Evolutionary conservation across 495 filamentous ascomycete species (phyloP).

Genomic region (Penicillium simplicissimum): DNA sequence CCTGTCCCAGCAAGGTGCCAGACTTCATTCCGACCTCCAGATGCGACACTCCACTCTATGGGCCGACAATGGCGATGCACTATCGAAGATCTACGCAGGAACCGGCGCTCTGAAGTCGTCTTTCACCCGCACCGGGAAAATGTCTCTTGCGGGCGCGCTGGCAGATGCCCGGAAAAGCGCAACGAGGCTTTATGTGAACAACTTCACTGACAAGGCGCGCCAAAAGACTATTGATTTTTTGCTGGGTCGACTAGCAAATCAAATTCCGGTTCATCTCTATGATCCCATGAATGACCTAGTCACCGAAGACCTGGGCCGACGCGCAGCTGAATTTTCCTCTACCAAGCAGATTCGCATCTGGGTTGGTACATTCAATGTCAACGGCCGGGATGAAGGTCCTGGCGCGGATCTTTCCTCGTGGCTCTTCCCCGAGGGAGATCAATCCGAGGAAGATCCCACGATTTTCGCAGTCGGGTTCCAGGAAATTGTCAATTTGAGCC

Average conservation of each 20-base stretch:
- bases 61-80: conserved; percentile 97
- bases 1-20: conserved; percentile 64
- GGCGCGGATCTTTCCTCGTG: conserved; percentile 80
- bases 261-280: conserved; percentile 79
- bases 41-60: conserved; percentile 86
- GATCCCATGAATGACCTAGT: conserved; percentile 95
- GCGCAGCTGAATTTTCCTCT: conserved; percentile 54
- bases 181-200: conserved; percentile 92
- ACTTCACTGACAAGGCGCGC: conserved; percentile 88
- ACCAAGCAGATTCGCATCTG: conserved; percentile 61
- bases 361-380: conserved; percentile 93
- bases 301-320: conserved; percentile 68
- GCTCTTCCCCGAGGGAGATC: conserved; percentile 65
- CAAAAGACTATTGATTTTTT: conserved; percentile 95
- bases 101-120: conserved; percentile 95
- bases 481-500: conserved; percentile 94
- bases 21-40: conserved; percentile 76
- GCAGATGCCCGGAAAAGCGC: conserved; percentile 94
- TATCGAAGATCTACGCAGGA: conserved; percentile 95
- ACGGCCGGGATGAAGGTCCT: conserved; percentile 75
- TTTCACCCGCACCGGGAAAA: conserved; percentile 94
- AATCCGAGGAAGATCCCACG: conserved; percentile 33
- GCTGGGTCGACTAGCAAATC: conserved; percentile 79
- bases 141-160: conserved; percentile 91
- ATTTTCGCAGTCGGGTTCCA: conserved; percentile 92